phyloP scores from a whole-genome alignment of 345 rosid species.

The Murraya koenigii region DNA sequence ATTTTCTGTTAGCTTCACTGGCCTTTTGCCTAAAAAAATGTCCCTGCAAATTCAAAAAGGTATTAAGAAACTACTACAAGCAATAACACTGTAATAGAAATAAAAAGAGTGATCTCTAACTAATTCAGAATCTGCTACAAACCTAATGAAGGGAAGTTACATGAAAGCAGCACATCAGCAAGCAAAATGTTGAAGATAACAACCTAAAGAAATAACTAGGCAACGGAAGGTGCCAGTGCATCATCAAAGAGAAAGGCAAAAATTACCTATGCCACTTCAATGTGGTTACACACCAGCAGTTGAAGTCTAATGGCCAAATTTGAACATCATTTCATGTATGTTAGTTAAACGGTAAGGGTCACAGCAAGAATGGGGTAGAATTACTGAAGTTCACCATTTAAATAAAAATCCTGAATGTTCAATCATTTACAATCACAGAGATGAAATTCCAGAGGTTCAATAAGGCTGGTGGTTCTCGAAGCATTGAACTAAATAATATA shows the following conservation, averaged over 20 bases:
- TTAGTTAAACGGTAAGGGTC: not conserved
- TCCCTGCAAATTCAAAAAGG: constrained; percentile 43
- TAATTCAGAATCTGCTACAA: not conserved
- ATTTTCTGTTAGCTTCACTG: constrained; percentile 57
- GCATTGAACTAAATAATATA: not conserved
- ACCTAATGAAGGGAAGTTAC: not conserved
- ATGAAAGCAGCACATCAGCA: not conserved
- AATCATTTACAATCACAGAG: not conserved
- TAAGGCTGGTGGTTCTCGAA: not conserved
- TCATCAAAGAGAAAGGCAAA: not conserved
- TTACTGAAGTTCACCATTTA: not conserved
- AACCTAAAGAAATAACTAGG: not conserved
- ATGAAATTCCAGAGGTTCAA: not conserved
- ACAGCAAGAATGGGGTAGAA: not conserved
- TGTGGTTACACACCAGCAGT: not conserved
- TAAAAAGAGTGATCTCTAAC: not conserved
- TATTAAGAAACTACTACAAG: constrained; percentile 11
- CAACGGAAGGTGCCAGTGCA: not conserved
- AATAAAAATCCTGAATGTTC: not conserved
- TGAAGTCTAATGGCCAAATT: not conserved
- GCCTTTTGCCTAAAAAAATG: constrained; percentile 51
- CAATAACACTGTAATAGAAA: not conserved
- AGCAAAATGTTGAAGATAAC: not conserved
- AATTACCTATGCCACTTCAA: not conserved
- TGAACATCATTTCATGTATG: not conserved